Percentiles rank a stretch among this genome's conserved stretches.
Evolutionary conservation across 2,329 filamentous ascomycete species (phyloP).

Genomic region (Colletotrichum spinosum): DNA sequence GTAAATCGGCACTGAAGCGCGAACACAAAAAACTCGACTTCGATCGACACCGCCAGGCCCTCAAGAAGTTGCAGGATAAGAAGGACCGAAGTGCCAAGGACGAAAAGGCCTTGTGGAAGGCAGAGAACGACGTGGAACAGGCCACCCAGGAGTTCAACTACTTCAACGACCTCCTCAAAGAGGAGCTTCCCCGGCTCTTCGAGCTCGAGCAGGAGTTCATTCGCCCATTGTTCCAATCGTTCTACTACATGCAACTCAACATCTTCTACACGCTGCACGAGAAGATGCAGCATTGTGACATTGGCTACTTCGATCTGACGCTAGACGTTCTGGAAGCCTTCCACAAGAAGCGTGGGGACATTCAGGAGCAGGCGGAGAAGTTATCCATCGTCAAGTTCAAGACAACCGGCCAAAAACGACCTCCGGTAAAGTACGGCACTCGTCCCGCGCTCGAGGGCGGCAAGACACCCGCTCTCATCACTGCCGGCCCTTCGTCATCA

Average conservation of each 20-base stretch:
- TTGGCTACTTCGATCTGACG: conserved; percentile 95
- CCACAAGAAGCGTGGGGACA: conserved; percentile 86
- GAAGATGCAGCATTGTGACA: conserved; percentile 96
- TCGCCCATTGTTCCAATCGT: conserved; percentile 95
- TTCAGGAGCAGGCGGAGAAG: conserved; percentile 85
- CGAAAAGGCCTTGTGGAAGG: conserved; percentile 96
- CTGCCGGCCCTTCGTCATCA: conserved; percentile 57
- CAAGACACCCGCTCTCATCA: conserved; percentile 63
- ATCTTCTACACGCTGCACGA: conserved; percentile 99
- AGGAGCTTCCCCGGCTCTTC: conserved; percentile 94
- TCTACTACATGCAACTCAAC: conserved; percentile 99
- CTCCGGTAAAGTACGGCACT: conserved; percentile 66
- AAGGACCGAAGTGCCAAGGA: conserved; percentile 97
- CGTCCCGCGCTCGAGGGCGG: conserved; percentile 63
- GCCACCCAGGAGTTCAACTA: conserved; percentile 97
- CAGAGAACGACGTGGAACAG: conserved; percentile 89
- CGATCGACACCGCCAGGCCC: conserved; percentile 82
- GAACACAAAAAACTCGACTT: conserved; percentile 98
- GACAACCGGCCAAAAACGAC: conserved; percentile 78
- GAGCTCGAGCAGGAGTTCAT: conserved; percentile 93
- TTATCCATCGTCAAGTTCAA: conserved; percentile 92
- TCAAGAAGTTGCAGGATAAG: conserved; percentile 98
- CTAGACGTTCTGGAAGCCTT: conserved; percentile 94
- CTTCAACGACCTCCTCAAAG: conserved; percentile 97
- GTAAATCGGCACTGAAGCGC: conserved; percentile 88